phyloP scores from a whole-genome alignment of 2,329 filamentous ascomycete genomes.

The Mycosphaerelloides madeirae region DNA sequence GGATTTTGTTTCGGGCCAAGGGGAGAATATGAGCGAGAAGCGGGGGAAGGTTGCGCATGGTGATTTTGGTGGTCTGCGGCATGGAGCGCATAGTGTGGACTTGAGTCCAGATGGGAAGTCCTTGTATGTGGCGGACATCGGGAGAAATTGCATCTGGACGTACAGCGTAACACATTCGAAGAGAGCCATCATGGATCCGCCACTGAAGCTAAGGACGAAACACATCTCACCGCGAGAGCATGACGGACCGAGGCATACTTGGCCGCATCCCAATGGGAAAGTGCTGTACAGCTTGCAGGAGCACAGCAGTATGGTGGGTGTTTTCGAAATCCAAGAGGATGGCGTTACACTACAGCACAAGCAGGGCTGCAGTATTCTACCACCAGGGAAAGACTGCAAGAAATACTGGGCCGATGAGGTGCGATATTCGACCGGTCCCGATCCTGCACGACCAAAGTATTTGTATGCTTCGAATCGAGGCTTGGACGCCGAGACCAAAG shows the following conservation, averaged over 20 bases:
- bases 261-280: slow-evolving; percentile 32
- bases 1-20: slow-evolving; percentile 27
- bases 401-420: slow-evolving; percentile 36
- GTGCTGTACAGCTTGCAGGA: slow-evolving; percentile 34
- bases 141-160: slow-evolving; percentile 34
- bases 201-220: slow-evolving; percentile 26
- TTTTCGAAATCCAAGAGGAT: slow-evolving; percentile 27
- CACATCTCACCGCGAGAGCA: slow-evolving; percentile 27
- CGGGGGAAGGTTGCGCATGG: slow-evolving; percentile 30
- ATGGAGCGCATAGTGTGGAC: slow-evolving; percentile 32
- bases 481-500: slow-evolving; percentile 28
- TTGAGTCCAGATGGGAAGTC: slow-evolving; percentile 27
- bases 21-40: slow-evolving; percentile 25
- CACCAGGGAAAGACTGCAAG: slow-evolving; percentile 28
- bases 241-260: slow-evolving; percentile 34
- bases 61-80: slow-evolving; percentile 32
- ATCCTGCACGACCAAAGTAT: slow-evolving; percentile 23
- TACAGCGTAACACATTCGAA: slow-evolving; percentile 24
- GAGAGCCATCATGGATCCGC: slow-evolving; percentile 16
- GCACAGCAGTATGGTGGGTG: slow-evolving; percentile 35
- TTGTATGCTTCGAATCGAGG: slow-evolving; percentile 34
- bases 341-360: slow-evolving; percentile 27
- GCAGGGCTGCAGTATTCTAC: slow-evolving; percentile 30
- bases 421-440: slow-evolving; percentile 27
- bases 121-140: slow-evolving; percentile 33